phyloP scores from a whole-genome alignment of 345 rosid genomes.

The Populus alba region DNA sequence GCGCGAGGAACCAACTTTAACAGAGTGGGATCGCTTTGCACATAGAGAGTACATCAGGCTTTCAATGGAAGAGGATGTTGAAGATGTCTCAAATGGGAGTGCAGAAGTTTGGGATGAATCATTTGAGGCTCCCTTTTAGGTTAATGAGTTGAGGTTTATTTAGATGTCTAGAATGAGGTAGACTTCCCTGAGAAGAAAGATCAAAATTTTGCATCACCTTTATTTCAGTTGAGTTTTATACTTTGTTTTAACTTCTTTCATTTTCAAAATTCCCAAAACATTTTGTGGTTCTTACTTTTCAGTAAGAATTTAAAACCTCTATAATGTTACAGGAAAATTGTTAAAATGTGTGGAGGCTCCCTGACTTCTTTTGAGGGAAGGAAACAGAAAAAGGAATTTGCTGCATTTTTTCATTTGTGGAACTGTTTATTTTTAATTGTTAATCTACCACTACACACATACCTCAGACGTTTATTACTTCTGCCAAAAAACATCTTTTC shows the following conservation, averaged over 20 bases:
- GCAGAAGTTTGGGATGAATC: constrained; percentile 35
- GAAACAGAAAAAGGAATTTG: neutral
- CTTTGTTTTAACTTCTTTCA: neutral
- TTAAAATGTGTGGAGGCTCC: neutral
- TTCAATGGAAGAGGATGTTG: constrained; percentile 37
- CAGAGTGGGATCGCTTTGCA: constrained; percentile 97
- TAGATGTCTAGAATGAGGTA: neutral
- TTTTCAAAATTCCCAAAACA: neutral
- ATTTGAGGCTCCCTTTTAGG: constrained; percentile 33
- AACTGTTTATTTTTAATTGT: neutral
- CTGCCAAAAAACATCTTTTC: neutral
- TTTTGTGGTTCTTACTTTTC: neutral
- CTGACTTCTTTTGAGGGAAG: neutral
- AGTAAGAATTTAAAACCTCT: neutral
- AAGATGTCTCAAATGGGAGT: constrained; percentile 32
- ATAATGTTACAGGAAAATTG: neutral
- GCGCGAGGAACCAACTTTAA: constrained; percentile 85
- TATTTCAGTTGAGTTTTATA: neutral
- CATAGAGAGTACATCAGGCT: constrained; percentile 51
- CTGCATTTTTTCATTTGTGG: neutral
- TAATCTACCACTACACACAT: neutral
- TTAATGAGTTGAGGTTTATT: constrained; percentile 7
- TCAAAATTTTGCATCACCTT: neutral
- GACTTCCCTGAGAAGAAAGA: neutral
- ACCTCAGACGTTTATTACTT: neutral